Conservation (phyloP, 208 protist species). For the Balamuthia mandrillaris region DNA sequence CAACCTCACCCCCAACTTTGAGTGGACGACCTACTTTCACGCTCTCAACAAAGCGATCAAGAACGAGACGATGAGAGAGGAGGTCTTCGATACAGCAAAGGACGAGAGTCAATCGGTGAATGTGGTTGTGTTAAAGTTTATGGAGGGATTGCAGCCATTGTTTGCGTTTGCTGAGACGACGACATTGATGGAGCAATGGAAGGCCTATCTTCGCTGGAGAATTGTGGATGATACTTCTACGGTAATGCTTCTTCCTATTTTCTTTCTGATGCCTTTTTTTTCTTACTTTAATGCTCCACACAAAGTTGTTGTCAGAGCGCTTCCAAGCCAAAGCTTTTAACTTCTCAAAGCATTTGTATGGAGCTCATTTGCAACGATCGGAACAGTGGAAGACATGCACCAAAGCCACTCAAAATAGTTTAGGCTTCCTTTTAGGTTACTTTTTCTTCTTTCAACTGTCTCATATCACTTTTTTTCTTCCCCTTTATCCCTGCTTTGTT, state of each 20-base stretch:
- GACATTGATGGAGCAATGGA: too few species aligned
- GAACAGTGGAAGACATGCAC: constrained; percentile 15
- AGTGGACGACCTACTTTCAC: too few species aligned
- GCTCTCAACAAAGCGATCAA: too few species aligned
- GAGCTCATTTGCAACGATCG: background rate
- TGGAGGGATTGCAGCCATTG: too few species aligned
- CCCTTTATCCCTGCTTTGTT: background rate
- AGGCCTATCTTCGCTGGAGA: too few species aligned
- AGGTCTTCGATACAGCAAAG: too few species aligned
- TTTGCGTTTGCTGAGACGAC: too few species aligned
- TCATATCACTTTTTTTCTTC: background rate
- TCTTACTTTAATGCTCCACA: background rate
- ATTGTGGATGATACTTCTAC: background rate
- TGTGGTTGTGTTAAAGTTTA: too few species aligned
- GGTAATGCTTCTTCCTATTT: background rate
- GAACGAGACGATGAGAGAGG: too few species aligned
- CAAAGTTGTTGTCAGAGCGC: background rate
- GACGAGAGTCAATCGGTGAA: too few species aligned
- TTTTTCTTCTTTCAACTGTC: constrained; percentile 10
- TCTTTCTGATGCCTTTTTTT: background rate
- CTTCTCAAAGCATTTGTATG: background rate
- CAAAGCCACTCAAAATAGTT: background rate
- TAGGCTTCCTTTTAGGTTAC: background rate
- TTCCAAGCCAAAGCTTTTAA: background rate
- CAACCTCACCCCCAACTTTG: too few species aligned